A percentile compares a stretch with the other conserved stretches of the same genome.
phyloP scores from a whole-genome alignment of 192 early-diverging fungal genomes.

The Rhizophlyctis rosea region DNA sequence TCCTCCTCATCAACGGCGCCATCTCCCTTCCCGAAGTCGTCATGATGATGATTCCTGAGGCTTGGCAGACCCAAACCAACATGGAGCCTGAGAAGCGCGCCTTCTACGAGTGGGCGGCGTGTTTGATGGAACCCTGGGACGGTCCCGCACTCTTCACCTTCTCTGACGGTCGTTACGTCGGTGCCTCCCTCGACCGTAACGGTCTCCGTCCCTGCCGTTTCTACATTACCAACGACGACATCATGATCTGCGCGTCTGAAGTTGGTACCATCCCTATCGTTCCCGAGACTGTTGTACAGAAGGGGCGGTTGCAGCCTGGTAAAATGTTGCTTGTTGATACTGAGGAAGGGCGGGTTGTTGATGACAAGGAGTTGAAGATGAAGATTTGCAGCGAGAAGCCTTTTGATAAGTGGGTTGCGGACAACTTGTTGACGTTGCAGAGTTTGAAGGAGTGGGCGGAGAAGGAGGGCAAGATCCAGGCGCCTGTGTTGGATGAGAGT shows the following conservation, averaged over 20 bases:
- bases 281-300: constrained; percentile 73
- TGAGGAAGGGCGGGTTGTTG: constrained; percentile 80
- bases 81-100: constrained; percentile 86
- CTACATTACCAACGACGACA: constrained; percentile 86
- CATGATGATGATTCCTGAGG: constrained; percentile 99
- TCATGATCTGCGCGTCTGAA: constrained; percentile 98
- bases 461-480: constrained; percentile 26
- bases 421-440: constrained; percentile 74
- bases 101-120: constrained; percentile 97
- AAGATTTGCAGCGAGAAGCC: constrained; percentile 64
- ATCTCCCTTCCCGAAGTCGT: constrained; percentile 91
- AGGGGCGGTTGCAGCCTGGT: constrained; percentile 94
- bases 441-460: constrained; percentile 53
- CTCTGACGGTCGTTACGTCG: constrained; percentile 93
- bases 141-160: constrained; percentile 98
- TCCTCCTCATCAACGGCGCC: constrained; percentile 87
- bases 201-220: constrained; percentile 97
- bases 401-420: constrained; percentile 82
- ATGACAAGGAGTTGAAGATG: constrained; percentile 86
- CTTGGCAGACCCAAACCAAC: constrained; percentile 87
- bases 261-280: constrained; percentile 87
- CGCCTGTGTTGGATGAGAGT: constrained; percentile 51
- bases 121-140: constrained; percentile 98
- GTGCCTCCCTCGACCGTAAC: constrained; percentile 98
- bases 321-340: constrained; percentile 98